Base-by-base conservation (phyloP, 192 early-diverging fungal genomes). In the Linnemannia elongata region DNA sequence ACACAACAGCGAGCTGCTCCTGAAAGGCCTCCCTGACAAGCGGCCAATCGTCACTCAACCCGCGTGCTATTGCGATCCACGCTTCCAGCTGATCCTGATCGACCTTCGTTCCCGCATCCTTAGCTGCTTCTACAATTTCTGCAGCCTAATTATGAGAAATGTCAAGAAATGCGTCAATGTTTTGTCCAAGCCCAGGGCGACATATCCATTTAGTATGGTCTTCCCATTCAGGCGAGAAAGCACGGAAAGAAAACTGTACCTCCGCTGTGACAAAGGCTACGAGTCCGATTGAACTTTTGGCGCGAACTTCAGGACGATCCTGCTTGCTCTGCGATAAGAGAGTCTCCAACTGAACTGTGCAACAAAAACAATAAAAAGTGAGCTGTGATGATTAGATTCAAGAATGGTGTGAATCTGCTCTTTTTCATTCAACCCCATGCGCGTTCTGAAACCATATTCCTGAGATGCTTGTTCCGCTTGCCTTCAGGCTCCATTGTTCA, bases 281-380 rank as follows among this genome's bases (percentile, higher is more conserved):
- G 47, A 84, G 82, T 5, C 63, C 82, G 7, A 84, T 75, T 3
- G 82, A 84, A 52, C 72, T 78, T 27, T 79, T 84, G 33, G 82
- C 82, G 18, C 82, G 77, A 17, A 77, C n/a, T 52, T 84, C 82
- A 3, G 82, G 82, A 13, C 77, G 82, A 75, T 84, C 72, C 2
- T 47, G 57, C 12, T 20, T n/a, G 15, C 73, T 84, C 22, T 79
- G 66, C 22, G 77, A 69, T 39, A 84, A n/a, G 24, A 84, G 82
- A 17, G n/a, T 36, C 13, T 75, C 42, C 15, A 84, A 30, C 7
- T 44, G 49, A 13, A 71, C 82, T 84, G 77, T 45, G 45, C 12
- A 72, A 15, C 6, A 68, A 30, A 22, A 27, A 27, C 15, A 17
- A 22, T 13, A 41, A 41, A 6, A 36, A 68, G 20, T n/a, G 30